Conservation (phyloP, 345 rosid genomes). For the Camelina sativa region DNA sequence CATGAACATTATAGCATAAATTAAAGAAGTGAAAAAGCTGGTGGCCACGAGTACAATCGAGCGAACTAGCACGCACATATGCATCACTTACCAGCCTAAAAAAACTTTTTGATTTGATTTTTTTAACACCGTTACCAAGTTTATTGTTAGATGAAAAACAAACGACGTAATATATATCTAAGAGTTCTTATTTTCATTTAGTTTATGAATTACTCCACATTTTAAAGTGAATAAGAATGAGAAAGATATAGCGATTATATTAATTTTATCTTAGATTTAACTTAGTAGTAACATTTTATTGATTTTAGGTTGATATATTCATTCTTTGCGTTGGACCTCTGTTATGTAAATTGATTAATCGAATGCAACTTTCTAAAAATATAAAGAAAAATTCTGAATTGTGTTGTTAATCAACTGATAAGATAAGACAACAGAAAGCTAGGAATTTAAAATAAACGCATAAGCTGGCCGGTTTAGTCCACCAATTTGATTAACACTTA, state of each 20-base stretch:
- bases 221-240: neutral
- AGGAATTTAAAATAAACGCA: slow-evolving; percentile 23
- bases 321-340: neutral
- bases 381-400: neutral
- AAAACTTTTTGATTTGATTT: neutral
- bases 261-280: slow-evolving; percentile 9
- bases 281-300: slow-evolving; percentile 8
- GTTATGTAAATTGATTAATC: slow-evolving; percentile 12
- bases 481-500: slow-evolving; percentile 5
- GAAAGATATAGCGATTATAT: neutral
- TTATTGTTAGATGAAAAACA: neutral
- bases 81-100: neutral
- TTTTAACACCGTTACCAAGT: neutral
- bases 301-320: slow-evolving; percentile 3
- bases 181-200: neutral
- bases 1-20: slow-evolving; percentile 14
- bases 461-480: slow-evolving; percentile 1
- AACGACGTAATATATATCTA: neutral
- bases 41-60: slow-evolving; percentile 26
- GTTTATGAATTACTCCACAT: neutral
- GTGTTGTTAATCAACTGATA: slow-evolving; percentile 24
- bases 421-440: slow-evolving; percentile 35
- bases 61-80: slow-evolving; percentile 18
- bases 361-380: neutral
- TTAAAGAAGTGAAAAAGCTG: slow-evolving; percentile 26